Base-by-base conservation (phyloP, 1,284 basidiomycete genomes). In the Malassezia equina region DNA sequence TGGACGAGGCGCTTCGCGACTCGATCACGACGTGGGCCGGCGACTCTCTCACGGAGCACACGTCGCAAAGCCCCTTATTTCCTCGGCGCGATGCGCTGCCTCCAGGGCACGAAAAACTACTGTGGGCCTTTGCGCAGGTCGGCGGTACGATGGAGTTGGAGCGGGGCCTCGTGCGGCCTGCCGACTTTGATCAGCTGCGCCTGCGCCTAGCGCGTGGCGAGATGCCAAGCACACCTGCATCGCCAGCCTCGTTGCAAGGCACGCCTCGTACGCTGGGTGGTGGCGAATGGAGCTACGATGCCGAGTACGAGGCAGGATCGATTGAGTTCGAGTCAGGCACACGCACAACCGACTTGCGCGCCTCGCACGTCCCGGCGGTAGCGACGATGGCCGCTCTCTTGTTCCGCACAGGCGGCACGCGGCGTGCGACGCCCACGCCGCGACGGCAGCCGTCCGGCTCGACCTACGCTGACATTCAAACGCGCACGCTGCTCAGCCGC, bases 101-200 rank as follows among this genome's bases (percentile, higher is more conserved):
- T 24, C 49, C 78, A 2, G 80, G 80, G 52, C 79, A 80, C 7
- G 85, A 88, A 62, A 77, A 86, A 11, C 80, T 90, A n/a, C 78
- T 90, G 0, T 91, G 90, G 75, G 83, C 88, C 0, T 90, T 90
- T 68, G 86, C 84, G 0, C 88, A 90, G 63, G 79, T 90, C 24
- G 77, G 81, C n/a, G 88, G 88, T 2, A 81, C 78, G 0, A 77
- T 84, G 48, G 78, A 80, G 27, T 71, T 84, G 42, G 78, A 78
- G 51, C 76, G 75, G 31, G 59, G 63, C 15, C 64, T 77, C 5
- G 70, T 78, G 64, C 76, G 76, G 55, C 71, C 75, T 2, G 62
- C 60, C 28, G 77, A 77, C 51, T 77, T 77, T 53, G 63, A 75
- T 9, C 66, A 64, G 39, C 63, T 77, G 31, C 77, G 76, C 51